Conservation (phyloP, 768 basidiomycete species). For the Leccinum broughii region DNA sequence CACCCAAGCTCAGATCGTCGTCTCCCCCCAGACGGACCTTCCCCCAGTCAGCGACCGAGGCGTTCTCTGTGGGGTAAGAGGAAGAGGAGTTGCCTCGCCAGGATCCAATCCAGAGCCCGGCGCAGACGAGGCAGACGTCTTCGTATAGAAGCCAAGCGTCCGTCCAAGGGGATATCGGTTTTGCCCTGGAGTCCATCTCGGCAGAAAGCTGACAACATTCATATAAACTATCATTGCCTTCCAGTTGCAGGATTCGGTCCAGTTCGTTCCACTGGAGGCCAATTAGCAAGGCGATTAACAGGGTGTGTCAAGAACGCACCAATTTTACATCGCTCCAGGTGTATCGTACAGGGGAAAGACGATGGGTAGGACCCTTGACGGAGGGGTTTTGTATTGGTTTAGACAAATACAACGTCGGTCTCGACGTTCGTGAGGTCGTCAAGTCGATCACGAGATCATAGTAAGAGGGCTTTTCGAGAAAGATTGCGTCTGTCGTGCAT, state of each 20-base stretch:
- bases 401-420: conserved; percentile 67
- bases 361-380: conserved; percentile 46
- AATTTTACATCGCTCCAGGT: conserved; percentile 84
- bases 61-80: conserved; percentile 51
- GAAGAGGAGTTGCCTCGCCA: conserved; percentile 51
- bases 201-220: conserved; percentile 38
- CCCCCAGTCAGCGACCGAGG: conserved; percentile 53
- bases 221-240: conserved; percentile 33
- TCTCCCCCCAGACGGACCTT: conserved; percentile 63
- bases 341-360: conserved; percentile 65
- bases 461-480: conserved; percentile 74
- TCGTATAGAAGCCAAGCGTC: conserved; percentile 84
- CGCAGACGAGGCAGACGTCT: conserved; percentile 81
- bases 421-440: conserved; percentile 61
- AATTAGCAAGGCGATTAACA: neutral
- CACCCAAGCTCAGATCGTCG: conserved; percentile 50
- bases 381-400: conserved; percentile 43
- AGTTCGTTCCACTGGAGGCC: conserved; percentile 70
- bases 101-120: conserved; percentile 76
- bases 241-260: conserved; percentile 64
- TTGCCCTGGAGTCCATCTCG: conserved; percentile 36
- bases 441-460: conserved; percentile 84
- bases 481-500: conserved; percentile 84
- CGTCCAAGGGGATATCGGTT: conserved; percentile 54
- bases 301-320: conserved; percentile 37